phyloP scores from a whole-genome alignment of 2,329 filamentous ascomycete species.

The Aureobasidium lini region DNA sequence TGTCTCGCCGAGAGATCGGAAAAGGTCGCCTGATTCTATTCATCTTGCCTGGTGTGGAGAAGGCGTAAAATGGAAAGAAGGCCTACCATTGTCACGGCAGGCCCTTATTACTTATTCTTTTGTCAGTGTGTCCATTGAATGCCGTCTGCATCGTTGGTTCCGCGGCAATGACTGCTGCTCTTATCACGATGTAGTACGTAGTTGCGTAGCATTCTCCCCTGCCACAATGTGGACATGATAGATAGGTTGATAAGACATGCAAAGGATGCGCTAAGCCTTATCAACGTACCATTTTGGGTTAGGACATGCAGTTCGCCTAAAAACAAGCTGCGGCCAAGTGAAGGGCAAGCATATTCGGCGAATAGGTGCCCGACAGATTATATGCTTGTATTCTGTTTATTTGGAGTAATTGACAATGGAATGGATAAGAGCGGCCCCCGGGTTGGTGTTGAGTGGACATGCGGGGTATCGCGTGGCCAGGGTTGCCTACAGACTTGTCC shows the following conservation, averaged over 20 bases:
- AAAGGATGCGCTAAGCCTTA: conserved; percentile 10
- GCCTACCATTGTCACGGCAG: neutral
- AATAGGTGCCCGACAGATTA: neutral
- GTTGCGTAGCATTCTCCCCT: neutral
- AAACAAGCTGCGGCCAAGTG: conserved; percentile 3
- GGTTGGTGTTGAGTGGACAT: too few relatives aligned
- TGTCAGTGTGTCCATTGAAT: neutral
- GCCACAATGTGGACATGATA: neutral
- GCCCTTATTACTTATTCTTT: neutral
- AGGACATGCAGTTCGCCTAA: neutral
- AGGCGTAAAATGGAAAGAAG: too few relatives aligned
- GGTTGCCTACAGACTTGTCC: too few relatives aligned
- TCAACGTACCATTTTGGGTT: neutral
- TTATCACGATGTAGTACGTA: neutral
- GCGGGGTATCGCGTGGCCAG: too few relatives aligned
- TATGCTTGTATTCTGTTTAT: neutral
- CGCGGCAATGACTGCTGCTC: neutral
- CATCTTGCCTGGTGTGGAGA: conserved; percentile 16
- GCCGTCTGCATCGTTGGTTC: neutral
- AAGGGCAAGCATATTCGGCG: neutral
- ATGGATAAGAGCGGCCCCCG: neutral
- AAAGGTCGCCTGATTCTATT: conserved; percentile 22
- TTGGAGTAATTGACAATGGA: neutral
- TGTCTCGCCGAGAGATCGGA: conserved; percentile 20
- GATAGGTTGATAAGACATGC: neutral